Conservation (phyloP, 306 rosid species). For the Purshia tridentata region DNA sequence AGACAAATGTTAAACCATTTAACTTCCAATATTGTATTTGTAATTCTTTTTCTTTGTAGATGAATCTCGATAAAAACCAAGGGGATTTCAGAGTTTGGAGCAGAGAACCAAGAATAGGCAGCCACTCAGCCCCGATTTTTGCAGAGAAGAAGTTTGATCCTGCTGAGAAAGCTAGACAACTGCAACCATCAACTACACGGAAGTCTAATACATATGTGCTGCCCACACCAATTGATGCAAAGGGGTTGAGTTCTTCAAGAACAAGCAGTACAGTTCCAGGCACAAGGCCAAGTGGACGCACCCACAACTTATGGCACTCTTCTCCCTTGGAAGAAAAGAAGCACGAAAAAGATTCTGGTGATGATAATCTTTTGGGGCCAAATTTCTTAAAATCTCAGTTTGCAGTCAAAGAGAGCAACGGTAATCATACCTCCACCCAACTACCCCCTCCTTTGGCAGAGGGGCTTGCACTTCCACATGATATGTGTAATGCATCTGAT, state of each 20-base stretch:
- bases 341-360: constrained; percentile 51
- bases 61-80: constrained; percentile 48
- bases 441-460: constrained; percentile 67
- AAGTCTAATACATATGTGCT: constrained; percentile 71
- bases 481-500: constrained; percentile 45
- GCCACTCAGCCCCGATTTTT: constrained; percentile 82
- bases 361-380: constrained; percentile 42
- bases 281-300: constrained; percentile 49
- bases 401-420: constrained; percentile 52
- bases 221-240: constrained; percentile 72
- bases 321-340: constrained; percentile 69
- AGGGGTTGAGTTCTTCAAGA: constrained; percentile 42
- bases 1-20: not conserved
- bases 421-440: constrained; percentile 38
- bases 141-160: constrained; percentile 81
- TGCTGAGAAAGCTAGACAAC: constrained; percentile 69
- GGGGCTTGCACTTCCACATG: constrained; percentile 53
- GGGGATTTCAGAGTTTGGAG: constrained; percentile 50
- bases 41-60: constrained; percentile 41
- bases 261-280: constrained; percentile 41
- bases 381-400: constrained; percentile 38
- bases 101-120: constrained; percentile 57
- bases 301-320: constrained; percentile 68
- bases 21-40: not conserved
- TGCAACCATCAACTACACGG: constrained; percentile 40